Conservation (phyloP, 176 grass and related monocot genomes). For the Miscanthus lutarioriparius region DNA sequence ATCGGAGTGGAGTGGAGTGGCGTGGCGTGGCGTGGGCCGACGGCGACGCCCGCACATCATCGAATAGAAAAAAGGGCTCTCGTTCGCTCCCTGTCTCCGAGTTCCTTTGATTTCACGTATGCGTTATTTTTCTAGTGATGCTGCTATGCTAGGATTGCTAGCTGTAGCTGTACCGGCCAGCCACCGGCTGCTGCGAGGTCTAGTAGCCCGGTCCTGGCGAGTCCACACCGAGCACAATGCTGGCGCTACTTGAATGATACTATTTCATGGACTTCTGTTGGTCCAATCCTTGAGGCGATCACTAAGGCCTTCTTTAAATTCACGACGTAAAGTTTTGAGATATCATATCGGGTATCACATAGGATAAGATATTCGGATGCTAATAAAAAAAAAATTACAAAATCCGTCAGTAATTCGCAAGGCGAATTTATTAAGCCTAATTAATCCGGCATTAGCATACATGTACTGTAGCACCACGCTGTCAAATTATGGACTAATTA, state of each 20-base stretch:
- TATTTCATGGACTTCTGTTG: background rate
- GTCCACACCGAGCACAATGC: background rate
- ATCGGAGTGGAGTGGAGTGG: background rate
- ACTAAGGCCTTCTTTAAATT: too few species aligned
- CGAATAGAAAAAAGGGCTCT: background rate
- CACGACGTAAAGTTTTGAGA: too few species aligned
- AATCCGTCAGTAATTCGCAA: too few species aligned
- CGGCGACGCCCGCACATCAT: conserved; percentile 24
- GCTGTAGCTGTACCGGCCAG: background rate
- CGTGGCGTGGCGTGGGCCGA: conserved; percentile 28
- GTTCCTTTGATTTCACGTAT: conserved; percentile 75
- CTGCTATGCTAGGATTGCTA: background rate
- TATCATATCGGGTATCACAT: too few species aligned
- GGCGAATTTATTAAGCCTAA: too few species aligned
- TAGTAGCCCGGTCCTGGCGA: conserved; percentile 34
- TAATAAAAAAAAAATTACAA: too few species aligned
- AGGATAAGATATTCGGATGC: too few species aligned
- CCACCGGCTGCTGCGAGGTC: background rate
- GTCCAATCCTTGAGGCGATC: background rate
- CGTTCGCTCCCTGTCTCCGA: background rate
- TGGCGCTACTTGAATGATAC: background rate
- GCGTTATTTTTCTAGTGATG: conserved; percentile 28
- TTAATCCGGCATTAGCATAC: too few species aligned
- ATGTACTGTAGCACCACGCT: too few species aligned
- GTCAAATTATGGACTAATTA: too few species aligned